Evolutionary conservation across 345 rosid genomes (phyloP).

Genomic region (Gossypium longicalyx): DNA sequence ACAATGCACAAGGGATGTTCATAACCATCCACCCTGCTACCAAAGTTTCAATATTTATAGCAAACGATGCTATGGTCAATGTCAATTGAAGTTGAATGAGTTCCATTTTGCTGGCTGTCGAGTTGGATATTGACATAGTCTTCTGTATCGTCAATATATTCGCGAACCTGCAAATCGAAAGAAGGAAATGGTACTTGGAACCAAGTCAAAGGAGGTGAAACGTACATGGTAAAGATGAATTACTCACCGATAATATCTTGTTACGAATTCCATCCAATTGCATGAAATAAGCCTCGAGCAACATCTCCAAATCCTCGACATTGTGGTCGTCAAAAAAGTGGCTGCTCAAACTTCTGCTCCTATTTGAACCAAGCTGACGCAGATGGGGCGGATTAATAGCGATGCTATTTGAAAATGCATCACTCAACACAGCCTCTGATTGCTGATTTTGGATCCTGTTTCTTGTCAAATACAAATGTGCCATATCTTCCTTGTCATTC

Average conservation of each 20-base stretch:
- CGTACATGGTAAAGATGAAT: not conserved
- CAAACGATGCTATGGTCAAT: conserved; percentile 72
- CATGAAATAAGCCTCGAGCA: conserved; percentile 91
- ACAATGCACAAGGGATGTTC: conserved; percentile 65
- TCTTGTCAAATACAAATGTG: conserved; percentile 70
- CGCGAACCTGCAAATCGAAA: conserved; percentile 58
- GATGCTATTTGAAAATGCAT: conserved; percentile 41
- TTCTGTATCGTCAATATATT: conserved; percentile 37
- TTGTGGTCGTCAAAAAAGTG: conserved; percentile 45
- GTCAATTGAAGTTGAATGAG: conserved; percentile 82
- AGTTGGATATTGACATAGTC: conserved; percentile 75
- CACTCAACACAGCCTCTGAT: conserved; percentile 46
- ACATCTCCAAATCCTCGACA: conserved; percentile 89
- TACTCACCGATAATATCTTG: conserved; percentile 81
- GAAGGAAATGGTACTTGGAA: not conserved
- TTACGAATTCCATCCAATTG: conserved; percentile 90
- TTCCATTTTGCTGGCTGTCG: conserved; percentile 83
- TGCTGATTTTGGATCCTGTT: conserved; percentile 78
- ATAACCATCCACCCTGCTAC: conserved; percentile 61
- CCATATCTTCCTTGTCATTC: conserved; percentile 93
- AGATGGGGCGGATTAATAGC: conserved; percentile 27
- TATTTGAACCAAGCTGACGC: conserved; percentile 44
- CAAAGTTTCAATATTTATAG: conserved; percentile 62
- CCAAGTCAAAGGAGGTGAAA: conserved; percentile 4
- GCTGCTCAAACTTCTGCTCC: conserved; percentile 66